These are phyloP conservation scores for Acacia concinna DNA, from an alignment of 331 rosid species.

Conservation along the genomic window DNA sequence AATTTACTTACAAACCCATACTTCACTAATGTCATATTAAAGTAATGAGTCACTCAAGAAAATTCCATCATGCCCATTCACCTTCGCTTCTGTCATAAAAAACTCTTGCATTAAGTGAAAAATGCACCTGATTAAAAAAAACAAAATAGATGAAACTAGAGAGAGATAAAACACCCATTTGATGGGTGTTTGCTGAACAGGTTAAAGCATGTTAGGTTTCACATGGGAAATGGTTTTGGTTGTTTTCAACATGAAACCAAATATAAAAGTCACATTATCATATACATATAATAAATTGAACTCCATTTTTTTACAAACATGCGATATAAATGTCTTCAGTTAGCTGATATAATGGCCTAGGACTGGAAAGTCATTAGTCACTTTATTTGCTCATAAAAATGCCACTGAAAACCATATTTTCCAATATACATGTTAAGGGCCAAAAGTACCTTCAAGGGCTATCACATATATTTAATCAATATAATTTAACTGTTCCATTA, in stretches of 20 bases:
- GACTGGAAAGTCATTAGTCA: not conserved
- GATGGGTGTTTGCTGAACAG: not conserved
- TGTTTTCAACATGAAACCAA: not conserved
- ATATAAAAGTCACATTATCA: not conserved
- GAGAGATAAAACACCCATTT: not conserved
- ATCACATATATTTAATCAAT: not conserved
- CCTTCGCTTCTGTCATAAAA: not conserved
- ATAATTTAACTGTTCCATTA: not conserved
- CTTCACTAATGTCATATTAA: not conserved
- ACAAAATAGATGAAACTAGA: not conserved
- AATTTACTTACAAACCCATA: not conserved
- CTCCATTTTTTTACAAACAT: not conserved
- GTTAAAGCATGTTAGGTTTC: not conserved
- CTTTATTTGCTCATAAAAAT: not conserved
- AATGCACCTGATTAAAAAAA: not conserved
- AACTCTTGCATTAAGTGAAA: not conserved
- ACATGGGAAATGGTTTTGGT: not conserved
- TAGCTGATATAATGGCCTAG: not conserved
- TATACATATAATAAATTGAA: not conserved
- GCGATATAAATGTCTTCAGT: not conserved
- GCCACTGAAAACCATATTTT: not conserved
- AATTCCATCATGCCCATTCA: not conserved
- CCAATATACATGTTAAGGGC: not conserved
- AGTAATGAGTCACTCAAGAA: not conserved
- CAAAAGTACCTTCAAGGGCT: not conserved